These are phyloP conservation scores for Lagerstroemia speciosa DNA, from an alignment of 345 rosid genomes.

Conservation along the genomic window DNA sequence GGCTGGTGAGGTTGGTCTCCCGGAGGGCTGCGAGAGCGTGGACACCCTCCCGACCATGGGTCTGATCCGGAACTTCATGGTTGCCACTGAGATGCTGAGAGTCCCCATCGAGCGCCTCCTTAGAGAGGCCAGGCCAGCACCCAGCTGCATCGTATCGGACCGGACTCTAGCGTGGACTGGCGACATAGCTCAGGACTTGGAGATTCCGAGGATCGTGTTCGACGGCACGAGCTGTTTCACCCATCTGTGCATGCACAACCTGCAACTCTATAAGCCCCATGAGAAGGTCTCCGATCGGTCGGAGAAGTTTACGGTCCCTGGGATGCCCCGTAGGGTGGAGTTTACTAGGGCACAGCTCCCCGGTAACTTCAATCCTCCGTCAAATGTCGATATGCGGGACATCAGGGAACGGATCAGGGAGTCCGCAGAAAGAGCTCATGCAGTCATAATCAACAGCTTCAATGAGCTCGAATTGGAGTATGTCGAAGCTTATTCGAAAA, in stretches of 20 bases:
- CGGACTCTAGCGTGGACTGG: constrained; percentile 33
- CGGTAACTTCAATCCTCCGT: constrained; percentile 16
- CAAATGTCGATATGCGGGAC: constrained; percentile 10
- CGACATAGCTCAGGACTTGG: constrained; percentile 17
- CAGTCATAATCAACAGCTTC: constrained; percentile 28
- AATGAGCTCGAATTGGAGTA: constrained; percentile 29
- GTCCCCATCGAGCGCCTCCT: constrained; percentile 8
- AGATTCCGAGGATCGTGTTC: constrained; percentile 32
- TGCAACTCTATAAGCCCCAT: constrained; percentile 17
- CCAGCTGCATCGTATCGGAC: constrained; percentile 33
- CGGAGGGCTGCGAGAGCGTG: constrained; percentile 14
- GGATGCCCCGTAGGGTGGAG: constrained; percentile 18
- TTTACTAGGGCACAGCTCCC: constrained; percentile 30
- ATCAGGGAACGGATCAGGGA: constrained; percentile 21
- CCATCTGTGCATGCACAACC: constrained; percentile 14
- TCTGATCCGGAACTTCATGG: constrained; percentile 9
- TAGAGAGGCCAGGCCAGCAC: constrained; percentile 3
- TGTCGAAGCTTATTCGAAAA: constrained; percentile 10
- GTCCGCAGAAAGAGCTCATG: constrained; percentile 20
- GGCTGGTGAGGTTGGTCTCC: constrained; percentile 10
- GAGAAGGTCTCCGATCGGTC: constrained; percentile 13
- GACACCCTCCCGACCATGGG: constrained; percentile 8
- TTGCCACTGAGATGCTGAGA: constrained; percentile 7
- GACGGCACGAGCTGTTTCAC: constrained; percentile 36
- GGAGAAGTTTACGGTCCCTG: constrained; percentile 30